A percentile compares a stretch with the other conserved stretches of the same genome.
Evolutionary conservation across 176 grass and related monocot genomes (phyloP).

Genomic region (Hordeum marinum): DNA sequence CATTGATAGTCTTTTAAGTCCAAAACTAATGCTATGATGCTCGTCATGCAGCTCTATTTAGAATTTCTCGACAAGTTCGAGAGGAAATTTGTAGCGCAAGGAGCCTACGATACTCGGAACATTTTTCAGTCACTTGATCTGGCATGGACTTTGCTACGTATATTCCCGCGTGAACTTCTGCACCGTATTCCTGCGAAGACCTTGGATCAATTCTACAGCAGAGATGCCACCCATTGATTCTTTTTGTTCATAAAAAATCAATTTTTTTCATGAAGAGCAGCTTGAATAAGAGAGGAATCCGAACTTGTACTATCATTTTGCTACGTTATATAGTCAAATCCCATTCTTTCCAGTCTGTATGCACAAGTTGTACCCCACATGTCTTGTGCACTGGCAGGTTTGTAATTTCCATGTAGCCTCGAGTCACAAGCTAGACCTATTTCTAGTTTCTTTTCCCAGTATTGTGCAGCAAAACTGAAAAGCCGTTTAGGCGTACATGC

Average conservation of each 20-base stretch:
- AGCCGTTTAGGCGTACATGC: not conserved
- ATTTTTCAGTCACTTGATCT: slow-evolving; percentile 98
- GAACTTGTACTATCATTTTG: slow-evolving; percentile 7
- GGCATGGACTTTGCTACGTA: slow-evolving; percentile 93
- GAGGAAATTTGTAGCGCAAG: slow-evolving; percentile 90
- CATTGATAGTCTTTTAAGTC: not conserved
- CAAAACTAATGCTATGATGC: slow-evolving; percentile 2
- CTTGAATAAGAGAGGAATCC: slow-evolving; percentile 33
- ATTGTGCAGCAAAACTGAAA: slow-evolving; percentile 9
- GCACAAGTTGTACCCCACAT: not conserved
- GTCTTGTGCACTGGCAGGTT: not conserved
- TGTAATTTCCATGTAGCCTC: slow-evolving; percentile 17
- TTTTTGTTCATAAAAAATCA: slow-evolving; percentile 2
- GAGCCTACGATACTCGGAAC: slow-evolving; percentile 91
- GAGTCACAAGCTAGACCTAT: not conserved
- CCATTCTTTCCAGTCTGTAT: slow-evolving; percentile 9
- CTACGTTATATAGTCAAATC: not conserved
- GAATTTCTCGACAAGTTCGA: slow-evolving; percentile 99
- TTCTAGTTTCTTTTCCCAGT: not conserved
- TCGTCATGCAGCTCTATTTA: slow-evolving; percentile 67
- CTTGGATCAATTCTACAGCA: slow-evolving; percentile 92
- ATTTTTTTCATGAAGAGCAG: not conserved
- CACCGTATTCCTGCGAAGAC: slow-evolving; percentile 98
- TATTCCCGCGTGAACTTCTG: slow-evolving; percentile 94
- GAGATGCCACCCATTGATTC: slow-evolving; percentile 63